Evolutionary conservation across 139 green algal genomes (phyloP).

Genomic region (Chlamydomonas urium): DNA sequence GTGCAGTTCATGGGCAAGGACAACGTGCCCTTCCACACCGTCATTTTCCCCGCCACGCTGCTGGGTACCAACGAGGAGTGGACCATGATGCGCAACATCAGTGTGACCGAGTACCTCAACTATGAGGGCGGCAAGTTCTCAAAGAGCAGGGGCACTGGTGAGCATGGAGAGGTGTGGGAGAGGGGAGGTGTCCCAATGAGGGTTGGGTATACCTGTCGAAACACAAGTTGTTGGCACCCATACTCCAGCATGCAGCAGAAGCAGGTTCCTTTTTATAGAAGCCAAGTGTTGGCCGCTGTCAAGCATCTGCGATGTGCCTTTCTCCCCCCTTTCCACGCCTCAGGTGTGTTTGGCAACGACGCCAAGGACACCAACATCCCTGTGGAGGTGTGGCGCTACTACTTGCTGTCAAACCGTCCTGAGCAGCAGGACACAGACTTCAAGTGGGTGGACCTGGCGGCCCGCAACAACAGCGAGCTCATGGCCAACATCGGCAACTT

Average conservation of each 20-base stretch:
- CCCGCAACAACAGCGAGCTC: conserved; percentile 87
- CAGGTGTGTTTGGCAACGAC: conserved; percentile 95
- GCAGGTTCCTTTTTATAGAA: no score
- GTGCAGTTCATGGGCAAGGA: conserved; percentile 99
- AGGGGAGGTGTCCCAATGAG: no score
- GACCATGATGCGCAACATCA: conserved; percentile 95
- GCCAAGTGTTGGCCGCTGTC: no score
- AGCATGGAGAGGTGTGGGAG: no score
- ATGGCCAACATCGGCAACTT: conserved; percentile 94
- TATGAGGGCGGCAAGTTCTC: conserved; percentile 97
- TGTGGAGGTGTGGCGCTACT: conserved; percentile 92
- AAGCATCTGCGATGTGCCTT: no score
- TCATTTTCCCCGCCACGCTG: conserved; percentile 94
- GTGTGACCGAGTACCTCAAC: conserved; percentile 97
- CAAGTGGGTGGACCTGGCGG: conserved; percentile 87
- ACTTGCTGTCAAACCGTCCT: conserved; percentile 76
- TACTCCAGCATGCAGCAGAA: no score
- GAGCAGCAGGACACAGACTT: conserved; percentile 75
- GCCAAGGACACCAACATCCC: conserved; percentile 75
- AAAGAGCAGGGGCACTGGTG: conserved; percentile 85
- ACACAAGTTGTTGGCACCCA: no score
- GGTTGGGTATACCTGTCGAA: no score
- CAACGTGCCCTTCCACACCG: conserved; percentile 98
- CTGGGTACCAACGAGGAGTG: conserved; percentile 66
- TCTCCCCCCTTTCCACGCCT: no score